Evolutionary conservation across 2,329 filamentous ascomycete species (phyloP), one percentile per base, ranked within the genome.

Genomic region (Neocucurbitaria cava): DNA sequence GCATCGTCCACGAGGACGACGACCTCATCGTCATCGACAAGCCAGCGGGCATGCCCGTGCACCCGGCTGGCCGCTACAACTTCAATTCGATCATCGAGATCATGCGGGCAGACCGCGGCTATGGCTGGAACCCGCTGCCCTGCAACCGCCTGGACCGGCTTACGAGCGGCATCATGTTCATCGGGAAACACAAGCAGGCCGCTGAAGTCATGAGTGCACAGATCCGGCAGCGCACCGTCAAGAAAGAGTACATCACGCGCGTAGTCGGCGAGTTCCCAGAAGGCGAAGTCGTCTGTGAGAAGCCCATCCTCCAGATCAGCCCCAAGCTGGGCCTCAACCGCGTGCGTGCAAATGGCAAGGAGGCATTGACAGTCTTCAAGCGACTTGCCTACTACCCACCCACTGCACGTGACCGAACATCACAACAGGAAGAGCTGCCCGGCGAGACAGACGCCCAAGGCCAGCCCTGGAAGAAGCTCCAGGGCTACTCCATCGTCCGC

Each of bases 11-110:
- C 76, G 95, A 99, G 76, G 92, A 96, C 65, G 86, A 96, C 41
- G 89, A 93, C 63, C 89, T 99, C 81, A 89, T 99, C 54, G 93
- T 98, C 58, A 96, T 99, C 74, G 92, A 97, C 79, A 99, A 99
- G 76, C 95, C 95, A 0, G 89, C 94, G 0, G 95, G 95, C 6
- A 88, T 99, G 36, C 95, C 95, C 0, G 95, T 99, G 0, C 95
- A 99, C 75, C 91, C 95, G 5, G 94, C 95, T 0, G 95, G 95
- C 5, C 87, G 95, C 44, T 99, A 99, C 81, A 92, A 94, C 75
- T 96, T 90, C 82, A 99, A 99, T 78, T 94, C 91, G 0, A 85
- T 99, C 41, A 85, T 96, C 35, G 93, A 98, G 80, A 96, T 99
- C 63, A 89, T 99, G 85, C 88, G 90, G 64, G 86, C 90, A 2